A percentile compares a stretch with the other conserved stretches of the same genome.
Conservation (phyloP, 148 eudicot genomes). For the Spergularia bocconei region DNA sequence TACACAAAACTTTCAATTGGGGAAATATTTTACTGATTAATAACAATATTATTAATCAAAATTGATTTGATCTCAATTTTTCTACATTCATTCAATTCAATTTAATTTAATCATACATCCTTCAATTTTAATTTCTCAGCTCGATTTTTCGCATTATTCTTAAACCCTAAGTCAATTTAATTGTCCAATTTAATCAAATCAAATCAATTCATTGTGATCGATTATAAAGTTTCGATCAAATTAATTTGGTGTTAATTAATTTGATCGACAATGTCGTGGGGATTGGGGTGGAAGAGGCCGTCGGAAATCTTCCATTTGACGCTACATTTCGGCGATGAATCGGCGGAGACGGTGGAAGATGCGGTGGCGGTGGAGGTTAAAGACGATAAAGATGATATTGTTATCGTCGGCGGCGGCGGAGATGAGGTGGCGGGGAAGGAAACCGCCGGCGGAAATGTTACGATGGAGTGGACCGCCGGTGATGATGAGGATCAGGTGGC, state of each 20-base stretch:
- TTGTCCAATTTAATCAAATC: too few species aligned
- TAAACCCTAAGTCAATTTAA: constrained; percentile 14
- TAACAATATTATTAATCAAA: too few species aligned
- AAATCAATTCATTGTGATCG: neutral
- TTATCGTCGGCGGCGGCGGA: constrained; percentile 29
- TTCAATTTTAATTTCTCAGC: neutral
- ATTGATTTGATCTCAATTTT: neutral
- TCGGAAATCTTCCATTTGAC: constrained; percentile 71
- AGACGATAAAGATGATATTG: constrained; percentile 22
- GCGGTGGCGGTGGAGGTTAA: neutral
- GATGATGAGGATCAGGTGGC: constrained; percentile 96
- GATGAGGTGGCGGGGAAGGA: constrained; percentile 42
- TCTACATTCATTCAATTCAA: neutral
- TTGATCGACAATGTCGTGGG: constrained; percentile 79
- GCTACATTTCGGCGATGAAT: constrained; percentile 53
- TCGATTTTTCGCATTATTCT: neutral
- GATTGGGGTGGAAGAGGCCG: constrained; percentile 88
- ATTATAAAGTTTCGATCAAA: constrained; percentile 4
- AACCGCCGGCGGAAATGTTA: constrained; percentile 3
- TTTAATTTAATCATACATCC: constrained; percentile 2
- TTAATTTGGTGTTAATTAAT: neutral
- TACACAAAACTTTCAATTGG: neutral
- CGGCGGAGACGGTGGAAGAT: constrained; percentile 22
- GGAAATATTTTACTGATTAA: neutral
- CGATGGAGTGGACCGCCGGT: constrained; percentile 82